A percentile compares a stretch with the other conserved stretches of the same genome.
Conservation (phyloP, 345 rosid species). For the Eutrema yunnanense region DNA sequence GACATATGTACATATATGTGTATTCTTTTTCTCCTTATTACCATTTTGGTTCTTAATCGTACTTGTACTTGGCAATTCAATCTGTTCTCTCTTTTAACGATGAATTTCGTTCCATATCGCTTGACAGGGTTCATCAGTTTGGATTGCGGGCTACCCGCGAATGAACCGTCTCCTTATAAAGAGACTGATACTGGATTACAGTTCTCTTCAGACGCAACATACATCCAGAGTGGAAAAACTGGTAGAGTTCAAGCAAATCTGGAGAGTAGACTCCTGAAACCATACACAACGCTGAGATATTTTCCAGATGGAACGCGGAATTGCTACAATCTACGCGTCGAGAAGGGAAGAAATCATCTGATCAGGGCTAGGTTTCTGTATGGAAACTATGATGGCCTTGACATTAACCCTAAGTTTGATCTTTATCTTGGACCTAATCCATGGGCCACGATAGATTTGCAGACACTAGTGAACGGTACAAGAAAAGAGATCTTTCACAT, state of each 20-base stretch:
- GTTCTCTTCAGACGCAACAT: constrained; percentile 25
- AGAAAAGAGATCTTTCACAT: background rate
- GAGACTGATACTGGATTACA: background rate
- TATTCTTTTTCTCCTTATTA: background rate
- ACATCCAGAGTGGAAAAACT: constrained; percentile 24
- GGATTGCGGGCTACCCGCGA: constrained; percentile 36
- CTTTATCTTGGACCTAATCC: constrained; percentile 24
- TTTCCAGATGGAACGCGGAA: constrained; percentile 39
- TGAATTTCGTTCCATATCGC: background rate
- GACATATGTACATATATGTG: background rate
- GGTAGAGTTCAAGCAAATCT: background rate
- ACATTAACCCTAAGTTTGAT: background rate
- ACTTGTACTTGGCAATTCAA: background rate
- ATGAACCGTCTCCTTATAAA: constrained; percentile 6
- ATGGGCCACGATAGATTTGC: constrained; percentile 20
- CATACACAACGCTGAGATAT: background rate
- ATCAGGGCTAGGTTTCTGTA: constrained; percentile 30
- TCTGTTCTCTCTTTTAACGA: background rate
- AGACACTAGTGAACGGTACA: background rate
- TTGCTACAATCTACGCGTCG: constrained; percentile 33
- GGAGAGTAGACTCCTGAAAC: background rate
- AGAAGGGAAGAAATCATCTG: constrained; percentile 29
- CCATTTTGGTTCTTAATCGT: background rate
- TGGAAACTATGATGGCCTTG: constrained; percentile 35
- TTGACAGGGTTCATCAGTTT: constrained; percentile 41